Conservation (phyloP, 208 protist species). For the Leptomonas pyrrhocoris region DNA sequence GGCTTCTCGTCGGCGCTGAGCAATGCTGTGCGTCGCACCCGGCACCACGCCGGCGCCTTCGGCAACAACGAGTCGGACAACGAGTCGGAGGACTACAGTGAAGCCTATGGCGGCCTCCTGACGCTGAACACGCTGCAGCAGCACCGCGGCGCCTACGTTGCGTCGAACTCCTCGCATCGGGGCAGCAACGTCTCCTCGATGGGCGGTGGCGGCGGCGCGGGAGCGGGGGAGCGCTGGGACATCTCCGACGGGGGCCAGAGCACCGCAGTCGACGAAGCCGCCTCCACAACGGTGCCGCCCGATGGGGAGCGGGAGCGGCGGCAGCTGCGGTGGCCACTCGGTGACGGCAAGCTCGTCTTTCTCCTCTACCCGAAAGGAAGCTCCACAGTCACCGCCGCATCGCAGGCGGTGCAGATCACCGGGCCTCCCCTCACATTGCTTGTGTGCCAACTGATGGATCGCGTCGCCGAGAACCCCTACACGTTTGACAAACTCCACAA, state of each 20-base stretch:
- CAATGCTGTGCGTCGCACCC: conserved; percentile 45
- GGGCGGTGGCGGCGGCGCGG: conserved; percentile 9
- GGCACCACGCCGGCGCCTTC: conserved; percentile 37
- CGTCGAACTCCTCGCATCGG: conserved; percentile 27
- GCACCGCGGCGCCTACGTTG: conserved; percentile 14
- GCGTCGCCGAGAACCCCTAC: conserved; percentile 16
- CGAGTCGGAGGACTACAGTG: conserved; percentile 46
- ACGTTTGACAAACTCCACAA: conserved; percentile 55
- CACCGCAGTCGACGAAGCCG: conserved; percentile 16
- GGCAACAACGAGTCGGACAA: conserved; percentile 56
- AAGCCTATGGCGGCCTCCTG: conserved; percentile 56
- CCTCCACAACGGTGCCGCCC: conserved; percentile 21
- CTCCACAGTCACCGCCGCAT: background rate
- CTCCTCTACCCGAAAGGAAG: conserved; percentile 29
- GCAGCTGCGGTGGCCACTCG: conserved; percentile 42
- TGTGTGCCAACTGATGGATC: conserved; percentile 59
- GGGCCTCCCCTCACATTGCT: conserved; percentile 59
- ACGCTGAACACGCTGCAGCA: conserved; percentile 32
- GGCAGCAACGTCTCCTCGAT: conserved; percentile 36
- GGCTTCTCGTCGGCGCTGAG: conserved; percentile 52
- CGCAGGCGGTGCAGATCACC: conserved; percentile 32
- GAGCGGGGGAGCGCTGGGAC: conserved; percentile 20
- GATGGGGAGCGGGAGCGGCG: conserved; percentile 28
- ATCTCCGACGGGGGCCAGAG: conserved; percentile 27
- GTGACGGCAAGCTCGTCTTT: conserved; percentile 44